Evolutionary conservation across 1,139 yeast species (phyloP).

Genomic region (Lodderomyces orthopsilosis): DNA sequence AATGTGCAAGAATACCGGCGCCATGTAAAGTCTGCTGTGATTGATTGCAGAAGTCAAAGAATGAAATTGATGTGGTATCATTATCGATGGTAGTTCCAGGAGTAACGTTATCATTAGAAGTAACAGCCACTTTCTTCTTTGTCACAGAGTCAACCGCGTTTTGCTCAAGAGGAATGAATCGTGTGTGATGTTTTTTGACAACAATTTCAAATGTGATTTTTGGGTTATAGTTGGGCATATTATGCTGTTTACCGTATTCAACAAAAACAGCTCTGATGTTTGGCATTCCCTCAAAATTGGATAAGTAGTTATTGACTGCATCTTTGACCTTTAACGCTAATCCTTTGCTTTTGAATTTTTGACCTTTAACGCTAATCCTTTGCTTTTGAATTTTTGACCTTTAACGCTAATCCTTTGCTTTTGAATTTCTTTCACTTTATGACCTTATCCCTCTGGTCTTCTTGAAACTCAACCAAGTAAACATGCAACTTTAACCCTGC

Average conservation of each 20-base stretch:
- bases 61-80: slow-evolving; percentile 13
- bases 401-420: slow-evolving; percentile 1
- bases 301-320: slow-evolving; percentile 11
- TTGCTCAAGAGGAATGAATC: slow-evolving; percentile 14
- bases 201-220: slow-evolving; percentile 15
- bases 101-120: slow-evolving; percentile 14
- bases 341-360: slow-evolving; percentile 2
- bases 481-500: slow-evolving; percentile 11
- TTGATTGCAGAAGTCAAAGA: slow-evolving; percentile 15
- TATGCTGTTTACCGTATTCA: slow-evolving; percentile 12
- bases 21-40: slow-evolving; percentile 16
- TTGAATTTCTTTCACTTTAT: background rate
- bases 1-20: slow-evolving; percentile 16
- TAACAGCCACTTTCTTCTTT: slow-evolving; percentile 13
- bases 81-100: slow-evolving; percentile 15
- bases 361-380: slow-evolving; percentile 1
- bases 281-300: slow-evolving; percentile 12
- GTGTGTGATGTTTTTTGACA: slow-evolving; percentile 15
- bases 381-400: slow-evolving; percentile 4
- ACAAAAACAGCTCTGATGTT: slow-evolving; percentile 12
- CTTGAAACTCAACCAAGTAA: slow-evolving; percentile 12
- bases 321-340: slow-evolving; percentile 6
- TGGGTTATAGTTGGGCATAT: slow-evolving; percentile 9
- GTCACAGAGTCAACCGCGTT: slow-evolving; percentile 9
- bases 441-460: slow-evolving; percentile 1